These are phyloP conservation scores for Geranium incanum DNA, from an alignment of 441 rosid species.

Conservation along the genomic window DNA sequence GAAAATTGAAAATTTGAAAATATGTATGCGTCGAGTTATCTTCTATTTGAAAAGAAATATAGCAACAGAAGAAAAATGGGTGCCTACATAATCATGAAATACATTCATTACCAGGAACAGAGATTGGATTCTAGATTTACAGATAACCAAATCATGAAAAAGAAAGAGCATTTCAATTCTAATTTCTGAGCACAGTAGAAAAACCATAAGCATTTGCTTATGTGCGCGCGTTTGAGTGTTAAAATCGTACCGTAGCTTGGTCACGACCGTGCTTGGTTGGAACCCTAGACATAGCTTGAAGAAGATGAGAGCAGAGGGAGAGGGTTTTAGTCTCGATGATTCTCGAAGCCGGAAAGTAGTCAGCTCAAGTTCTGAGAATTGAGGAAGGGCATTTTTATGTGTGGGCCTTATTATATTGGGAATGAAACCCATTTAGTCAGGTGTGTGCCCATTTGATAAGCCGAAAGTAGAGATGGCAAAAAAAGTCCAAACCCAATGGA, in stretches of 20 bases:
- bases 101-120: not conserved
- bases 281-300: constrained; percentile 31
- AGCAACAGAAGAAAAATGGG: not conserved
- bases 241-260: constrained; percentile 44
- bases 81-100: not conserved
- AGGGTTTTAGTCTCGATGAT: constrained; percentile 17
- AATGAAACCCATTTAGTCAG: not conserved
- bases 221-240: not conserved
- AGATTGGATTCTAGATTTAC: not conserved
- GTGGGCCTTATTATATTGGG: not conserved
- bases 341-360: constrained; percentile 19
- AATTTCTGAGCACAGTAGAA: not conserved
- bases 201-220: not conserved
- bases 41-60: not conserved
- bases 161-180: not conserved
- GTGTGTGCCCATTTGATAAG: not conserved
- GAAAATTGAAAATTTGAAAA: no score
- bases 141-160: not conserved
- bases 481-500: no score
- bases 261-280: constrained; percentile 57
- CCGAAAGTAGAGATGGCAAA: not conserved
- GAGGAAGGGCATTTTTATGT: not conserved
- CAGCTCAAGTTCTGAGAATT: not conserved
- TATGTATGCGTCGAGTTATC: not conserved
- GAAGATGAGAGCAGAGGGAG: constrained; percentile 4